These are phyloP conservation scores for Cyclotella cryptica DNA, from an alignment of 108 stramenopile species.

Conservation along the genomic window DNA sequence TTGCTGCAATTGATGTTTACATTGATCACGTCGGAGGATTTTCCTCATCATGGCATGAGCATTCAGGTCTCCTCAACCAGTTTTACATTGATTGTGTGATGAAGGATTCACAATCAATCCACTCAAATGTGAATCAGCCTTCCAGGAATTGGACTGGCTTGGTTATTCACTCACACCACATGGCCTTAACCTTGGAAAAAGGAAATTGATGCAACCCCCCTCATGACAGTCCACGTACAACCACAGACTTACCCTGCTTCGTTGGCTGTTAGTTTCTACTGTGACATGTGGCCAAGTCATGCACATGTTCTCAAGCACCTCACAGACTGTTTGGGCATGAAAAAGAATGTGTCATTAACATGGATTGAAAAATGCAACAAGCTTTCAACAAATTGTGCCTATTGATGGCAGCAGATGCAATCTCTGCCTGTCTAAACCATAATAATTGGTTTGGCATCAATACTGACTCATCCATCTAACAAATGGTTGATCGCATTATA, in stretches of 20 bases:
- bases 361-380: conserved; percentile 37
- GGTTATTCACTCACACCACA: conserved; percentile 58
- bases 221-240: conserved; percentile 26
- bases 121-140: conserved; percentile 63
- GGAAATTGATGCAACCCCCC: conserved; percentile 40
- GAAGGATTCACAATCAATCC: conserved; percentile 55
- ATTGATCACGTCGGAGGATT: conserved; percentile 27
- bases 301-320: conserved; percentile 50
- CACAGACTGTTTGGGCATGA: conserved; percentile 17
- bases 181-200: conserved; percentile 42
- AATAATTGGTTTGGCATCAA: conserved; percentile 1
- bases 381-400: conserved; percentile 35
- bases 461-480: conserved; percentile 42
- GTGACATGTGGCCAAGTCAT: conserved; percentile 49
- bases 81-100: conserved; percentile 14
- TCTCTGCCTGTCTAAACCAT: conserved; percentile 47
- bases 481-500: conserved; percentile 30
- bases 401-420: conserved; percentile 30
- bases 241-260: conserved; percentile 31
- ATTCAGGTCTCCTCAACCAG: too few species aligned
- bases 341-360: not conserved
- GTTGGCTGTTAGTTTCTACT: conserved; percentile 50
- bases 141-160: conserved; percentile 62
- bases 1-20: too few species aligned
- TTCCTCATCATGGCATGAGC: not conserved